A percentile compares a stretch with the other conserved stretches of the same genome.
Evolutionary conservation across 1,284 basidiomycete species (phyloP).

Genomic region (Bjerkandera adusta): DNA sequence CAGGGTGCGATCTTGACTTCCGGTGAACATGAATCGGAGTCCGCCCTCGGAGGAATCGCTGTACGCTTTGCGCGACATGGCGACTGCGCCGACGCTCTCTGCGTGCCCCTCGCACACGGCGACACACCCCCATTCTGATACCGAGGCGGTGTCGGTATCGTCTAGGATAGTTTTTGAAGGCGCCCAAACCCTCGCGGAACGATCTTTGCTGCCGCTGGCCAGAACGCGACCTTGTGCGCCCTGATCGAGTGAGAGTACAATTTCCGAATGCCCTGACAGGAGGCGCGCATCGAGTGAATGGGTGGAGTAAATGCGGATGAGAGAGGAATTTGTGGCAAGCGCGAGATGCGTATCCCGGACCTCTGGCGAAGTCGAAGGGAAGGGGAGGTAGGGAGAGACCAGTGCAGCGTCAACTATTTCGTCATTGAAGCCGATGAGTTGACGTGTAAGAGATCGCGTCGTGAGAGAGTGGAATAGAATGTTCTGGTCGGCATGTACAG

Average conservation of each 20-base stretch:
- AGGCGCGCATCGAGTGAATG: slow-evolving; percentile 76
- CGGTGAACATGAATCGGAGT: slow-evolving; percentile 82
- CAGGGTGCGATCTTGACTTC: slow-evolving; percentile 95
- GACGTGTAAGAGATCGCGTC: slow-evolving; percentile 65
- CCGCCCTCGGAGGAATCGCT: slow-evolving; percentile 25
- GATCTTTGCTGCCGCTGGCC: slow-evolving; percentile 92
- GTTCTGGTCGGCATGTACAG: slow-evolving; percentile 97
- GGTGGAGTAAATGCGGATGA: slow-evolving; percentile 85
- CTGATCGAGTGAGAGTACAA: slow-evolving; percentile 84
- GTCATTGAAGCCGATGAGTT: slow-evolving; percentile 96
- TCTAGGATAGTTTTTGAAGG: slow-evolving; percentile 28
- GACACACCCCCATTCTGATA: slow-evolving; percentile 75
- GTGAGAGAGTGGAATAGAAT: slow-evolving; percentile 84
- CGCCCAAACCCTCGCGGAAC: slow-evolving; percentile 86
- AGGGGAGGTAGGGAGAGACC: slow-evolving; percentile 47
- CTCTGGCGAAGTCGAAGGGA: slow-evolving; percentile 18
- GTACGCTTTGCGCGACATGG: slow-evolving; percentile 58
- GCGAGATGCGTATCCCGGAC: slow-evolving; percentile 74
- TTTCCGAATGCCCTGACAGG: slow-evolving; percentile 86
- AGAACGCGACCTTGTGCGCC: slow-evolving; percentile 70
- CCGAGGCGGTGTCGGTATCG: slow-evolving; percentile 17
- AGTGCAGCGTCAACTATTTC: slow-evolving; percentile 92
- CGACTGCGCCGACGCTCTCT: slow-evolving; percentile 91
- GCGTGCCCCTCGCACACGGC: slow-evolving; percentile 92
- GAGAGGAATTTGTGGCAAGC: slow-evolving; percentile 92